These are phyloP conservation scores for Termitomyces heimii DNA, from an alignment of 768 basidiomycete species.

Conservation along the genomic window DNA sequence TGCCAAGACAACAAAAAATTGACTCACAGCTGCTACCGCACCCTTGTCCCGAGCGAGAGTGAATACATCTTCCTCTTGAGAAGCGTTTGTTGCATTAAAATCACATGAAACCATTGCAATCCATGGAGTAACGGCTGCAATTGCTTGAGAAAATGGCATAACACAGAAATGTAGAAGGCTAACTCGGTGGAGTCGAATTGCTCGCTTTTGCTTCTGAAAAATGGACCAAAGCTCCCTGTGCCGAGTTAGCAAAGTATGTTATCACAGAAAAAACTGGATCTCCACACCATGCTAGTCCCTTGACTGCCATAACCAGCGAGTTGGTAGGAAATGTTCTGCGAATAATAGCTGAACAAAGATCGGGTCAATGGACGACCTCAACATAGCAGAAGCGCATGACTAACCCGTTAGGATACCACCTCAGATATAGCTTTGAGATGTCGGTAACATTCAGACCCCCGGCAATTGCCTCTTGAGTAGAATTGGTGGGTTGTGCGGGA, in stretches of 20 bases:
- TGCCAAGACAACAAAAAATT: neutral
- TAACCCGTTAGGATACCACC: slow-evolving; percentile 55
- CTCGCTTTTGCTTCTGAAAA: slow-evolving; percentile 61
- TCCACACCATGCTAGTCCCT: slow-evolving; percentile 49
- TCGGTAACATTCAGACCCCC: slow-evolving; percentile 49
- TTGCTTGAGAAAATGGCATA: neutral
- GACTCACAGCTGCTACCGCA: slow-evolving; percentile 70
- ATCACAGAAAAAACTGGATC: neutral
- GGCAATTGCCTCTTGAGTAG: slow-evolving; percentile 37
- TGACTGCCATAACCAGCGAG: slow-evolving; percentile 42
- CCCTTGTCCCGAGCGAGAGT: slow-evolving; percentile 75
- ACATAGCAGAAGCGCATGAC: slow-evolving; percentile 9
- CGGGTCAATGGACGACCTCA: slow-evolving; percentile 1
- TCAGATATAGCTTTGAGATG: slow-evolving; percentile 49
- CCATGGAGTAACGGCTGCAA: slow-evolving; percentile 74
- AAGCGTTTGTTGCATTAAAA: slow-evolving; percentile 60
- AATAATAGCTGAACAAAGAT: slow-evolving; percentile 34
- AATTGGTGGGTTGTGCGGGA: slow-evolving; percentile 70
- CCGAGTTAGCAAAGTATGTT: neutral
- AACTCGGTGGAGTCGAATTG: slow-evolving; percentile 43
- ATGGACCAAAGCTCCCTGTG: slow-evolving; percentile 76
- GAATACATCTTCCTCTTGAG: slow-evolving; percentile 67
- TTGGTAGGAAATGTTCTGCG: slow-evolving; percentile 54
- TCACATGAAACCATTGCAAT: slow-evolving; percentile 88
- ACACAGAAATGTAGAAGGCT: slow-evolving; percentile 13